A percentile compares a stretch with the other conserved stretches of the same genome.
Conservation (phyloP, 75 land plant genomes). For the Cupressus sempervirens region DNA sequence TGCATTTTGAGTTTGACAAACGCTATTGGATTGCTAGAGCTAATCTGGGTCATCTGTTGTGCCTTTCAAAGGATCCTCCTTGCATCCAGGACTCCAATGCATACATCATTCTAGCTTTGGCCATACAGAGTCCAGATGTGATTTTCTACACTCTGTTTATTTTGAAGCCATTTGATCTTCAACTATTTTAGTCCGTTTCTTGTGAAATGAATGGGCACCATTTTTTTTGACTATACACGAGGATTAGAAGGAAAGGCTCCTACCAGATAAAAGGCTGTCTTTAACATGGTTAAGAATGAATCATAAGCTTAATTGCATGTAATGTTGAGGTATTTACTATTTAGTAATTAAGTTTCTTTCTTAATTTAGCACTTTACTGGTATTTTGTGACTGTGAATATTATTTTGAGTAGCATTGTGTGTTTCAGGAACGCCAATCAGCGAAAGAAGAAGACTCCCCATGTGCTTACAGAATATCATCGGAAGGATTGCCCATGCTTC, state of each 20-base stretch:
- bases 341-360: not conserved
- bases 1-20: not conserved
- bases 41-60: not conserved
- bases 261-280: too few relatives aligned
- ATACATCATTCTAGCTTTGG: not conserved
- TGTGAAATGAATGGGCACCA: not conserved
- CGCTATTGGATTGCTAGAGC: not conserved
- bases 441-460: conserved; percentile 51
- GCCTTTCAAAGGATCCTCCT: not conserved
- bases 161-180: not conserved
- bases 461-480: conserved; percentile 91
- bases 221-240: not conserved
- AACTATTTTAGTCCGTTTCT: not conserved
- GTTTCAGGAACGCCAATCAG: conserved; percentile 81
- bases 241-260: not conserved
- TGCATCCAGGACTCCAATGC: not conserved
- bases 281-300: not conserved
- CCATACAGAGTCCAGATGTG: not conserved
- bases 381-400: not conserved
- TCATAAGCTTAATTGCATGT: not conserved
- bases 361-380: not conserved
- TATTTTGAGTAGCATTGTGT: not conserved
- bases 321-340: not conserved
- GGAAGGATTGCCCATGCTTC: conserved; percentile 90
- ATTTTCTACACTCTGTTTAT: not conserved